Evolutionary conservation across 2,329 filamentous ascomycete genomes (phyloP), one percentile per base, ranked within the genome.

Genomic region (Cladosporium cucumerinum): DNA sequence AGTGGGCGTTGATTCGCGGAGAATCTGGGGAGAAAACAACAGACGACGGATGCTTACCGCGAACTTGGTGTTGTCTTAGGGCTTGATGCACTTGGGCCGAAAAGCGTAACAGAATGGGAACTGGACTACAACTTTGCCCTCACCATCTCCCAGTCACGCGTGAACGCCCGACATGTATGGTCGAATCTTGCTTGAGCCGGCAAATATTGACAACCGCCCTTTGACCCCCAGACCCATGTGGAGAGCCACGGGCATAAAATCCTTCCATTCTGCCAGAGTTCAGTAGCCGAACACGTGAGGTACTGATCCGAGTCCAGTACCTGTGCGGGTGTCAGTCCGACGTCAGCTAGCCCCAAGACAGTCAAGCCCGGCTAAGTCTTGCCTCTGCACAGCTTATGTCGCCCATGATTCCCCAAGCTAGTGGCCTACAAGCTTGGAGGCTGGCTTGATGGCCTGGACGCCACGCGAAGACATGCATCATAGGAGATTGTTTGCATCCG

Each of bases 301-400:
- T 16, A 23, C 36, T 23, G 8, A 26, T 32, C 30, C 54, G 32
- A 32, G 32, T 39, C 54, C 14, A 57, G 30, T 25, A 25, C 52
- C 14, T 39, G 30, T 25, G 18, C 52, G 28, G 52, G 26, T 32
- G 14, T 16, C 30, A 60, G 11, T 34, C 25, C 25, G 34, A 46
- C 36, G 16, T 46, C 57, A 32, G 10, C 26, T 60, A 32, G 25
- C 25, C 54, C 26, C 36, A 49, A 60, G 26, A 26, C 23, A 49
- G 18, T 60, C 36, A 60, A 32, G 57, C 23, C 57, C 57, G 57
- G 39, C 39, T 49, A 60, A 49, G 57, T 32, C 36, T 60, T 30
- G 7, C 32, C 10, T 39, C 54, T 34, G 30, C 28, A 57, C 54
- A 23, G 54, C 57, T 60, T 43, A 28, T 28, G 34, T 23, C 34